These are phyloP conservation scores for Lentinula lateritia DNA, from an alignment of 768 basidiomycete genomes.

Conservation along the genomic window DNA sequence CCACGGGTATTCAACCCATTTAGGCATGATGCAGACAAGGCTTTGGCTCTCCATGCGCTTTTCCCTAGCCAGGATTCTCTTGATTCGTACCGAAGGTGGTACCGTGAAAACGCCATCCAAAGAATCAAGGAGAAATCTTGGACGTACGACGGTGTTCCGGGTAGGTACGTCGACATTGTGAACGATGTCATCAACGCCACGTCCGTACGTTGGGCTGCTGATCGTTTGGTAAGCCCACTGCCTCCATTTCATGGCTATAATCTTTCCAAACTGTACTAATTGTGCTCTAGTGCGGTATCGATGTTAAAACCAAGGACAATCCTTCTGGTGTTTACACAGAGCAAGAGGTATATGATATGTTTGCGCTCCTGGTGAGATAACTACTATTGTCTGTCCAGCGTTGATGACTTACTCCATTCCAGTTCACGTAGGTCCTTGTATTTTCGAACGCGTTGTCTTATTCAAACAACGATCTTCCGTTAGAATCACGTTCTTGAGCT, in stretches of 20 bases:
- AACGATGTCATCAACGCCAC: conserved; percentile 42
- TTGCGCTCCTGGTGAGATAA: conserved; percentile 17
- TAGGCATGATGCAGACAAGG: conserved; percentile 28
- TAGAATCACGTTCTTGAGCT: conserved; percentile 13
- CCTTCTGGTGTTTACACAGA: conserved; percentile 39
- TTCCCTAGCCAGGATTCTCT: conserved; percentile 29
- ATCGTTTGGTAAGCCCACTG: conserved; percentile 24
- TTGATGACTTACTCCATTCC: background rate
- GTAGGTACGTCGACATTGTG: conserved; percentile 40
- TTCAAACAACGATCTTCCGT: background rate
- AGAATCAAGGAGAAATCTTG: conserved; percentile 28
- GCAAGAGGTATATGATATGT: conserved; percentile 42
- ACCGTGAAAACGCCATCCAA: conserved; percentile 19
- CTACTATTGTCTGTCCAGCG: background rate
- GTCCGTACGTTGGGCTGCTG: conserved; percentile 34
- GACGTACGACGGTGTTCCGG: conserved; percentile 26
- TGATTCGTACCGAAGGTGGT: conserved; percentile 22
- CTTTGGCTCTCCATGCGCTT: conserved; percentile 25
- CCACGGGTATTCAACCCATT: background rate
- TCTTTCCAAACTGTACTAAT: background rate
- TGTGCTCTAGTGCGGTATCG: conserved; percentile 32
- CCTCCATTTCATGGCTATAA: background rate
- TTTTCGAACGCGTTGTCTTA: background rate
- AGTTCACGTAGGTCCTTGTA: background rate
- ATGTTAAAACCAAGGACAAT: conserved; percentile 39